Percentiles rank a stretch among this genome's conserved stretches.
These are phyloP conservation scores for Pseudogymnoascus sp. DNA, from an alignment of 2,329 filamentous ascomycete species.

Conservation along the genomic window DNA sequence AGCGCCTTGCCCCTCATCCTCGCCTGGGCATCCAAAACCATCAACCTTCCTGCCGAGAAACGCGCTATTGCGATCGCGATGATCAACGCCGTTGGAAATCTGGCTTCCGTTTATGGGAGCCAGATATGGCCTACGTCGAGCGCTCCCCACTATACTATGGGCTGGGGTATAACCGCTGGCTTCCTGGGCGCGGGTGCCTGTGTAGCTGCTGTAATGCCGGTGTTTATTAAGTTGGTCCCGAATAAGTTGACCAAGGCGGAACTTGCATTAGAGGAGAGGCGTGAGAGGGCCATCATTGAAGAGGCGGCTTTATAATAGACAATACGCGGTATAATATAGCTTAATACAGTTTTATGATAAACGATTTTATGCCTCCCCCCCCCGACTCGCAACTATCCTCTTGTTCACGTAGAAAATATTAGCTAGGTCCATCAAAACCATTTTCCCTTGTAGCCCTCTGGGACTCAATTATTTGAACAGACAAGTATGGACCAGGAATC, in stretches of 20 bases:
- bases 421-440: too few species aligned
- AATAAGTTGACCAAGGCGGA: slow-evolving; percentile 17
- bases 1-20: slow-evolving; percentile 28
- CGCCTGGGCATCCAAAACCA: slow-evolving; percentile 26
- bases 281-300: slow-evolving; percentile 8
- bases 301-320: background rate
- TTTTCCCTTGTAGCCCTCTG: too few species aligned
- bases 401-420: too few species aligned
- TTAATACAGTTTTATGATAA: background rate
- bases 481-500: too few species aligned
- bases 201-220: slow-evolving; percentile 17
- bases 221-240: slow-evolving; percentile 17
- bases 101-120: slow-evolving; percentile 22
- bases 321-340: background rate
- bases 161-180: slow-evolving; percentile 20
- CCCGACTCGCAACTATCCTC: too few species aligned
- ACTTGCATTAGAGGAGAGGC: slow-evolving; percentile 15
- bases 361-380: too few species aligned
- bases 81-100: slow-evolving; percentile 25
- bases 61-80: slow-evolving; percentile 29
- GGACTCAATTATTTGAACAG: too few species aligned
- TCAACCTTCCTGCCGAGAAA: slow-evolving; percentile 29
- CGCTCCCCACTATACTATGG: slow-evolving; percentile 21
- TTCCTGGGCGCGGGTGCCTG: slow-evolving; percentile 18
- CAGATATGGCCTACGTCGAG: slow-evolving; percentile 25